A percentile compares a stretch with the other conserved stretches of the same genome.
These are phyloP conservation scores for Rhizophagus sp. DNA, from an alignment of 192 early-diverging fungal genomes.

Conservation along the genomic window DNA sequence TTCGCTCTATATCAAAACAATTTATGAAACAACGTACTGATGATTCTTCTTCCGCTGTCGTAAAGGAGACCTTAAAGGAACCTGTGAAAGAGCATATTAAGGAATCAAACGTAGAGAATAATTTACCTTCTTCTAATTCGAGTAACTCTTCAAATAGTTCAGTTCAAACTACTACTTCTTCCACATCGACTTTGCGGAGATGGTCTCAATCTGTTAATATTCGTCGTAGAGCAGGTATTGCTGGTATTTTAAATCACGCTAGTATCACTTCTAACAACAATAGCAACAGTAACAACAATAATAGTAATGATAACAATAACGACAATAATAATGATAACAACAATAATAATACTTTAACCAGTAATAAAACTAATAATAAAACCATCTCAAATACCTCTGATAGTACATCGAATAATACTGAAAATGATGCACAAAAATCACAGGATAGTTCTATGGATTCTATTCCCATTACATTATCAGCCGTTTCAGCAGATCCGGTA, in stretches of 20 bases:
- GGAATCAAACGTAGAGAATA: neutral
- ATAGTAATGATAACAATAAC: neutral
- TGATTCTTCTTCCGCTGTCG: neutral
- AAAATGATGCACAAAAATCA: neutral
- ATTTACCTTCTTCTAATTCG: neutral
- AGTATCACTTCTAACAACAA: neutral
- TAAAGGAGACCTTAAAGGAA: neutral
- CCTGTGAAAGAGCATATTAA: neutral
- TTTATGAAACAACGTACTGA: neutral
- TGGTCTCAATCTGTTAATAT: constrained; percentile 5
- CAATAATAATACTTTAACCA: neutral
- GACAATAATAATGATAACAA: neutral
- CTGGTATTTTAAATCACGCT: neutral
- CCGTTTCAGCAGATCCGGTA: neutral
- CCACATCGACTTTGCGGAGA: neutral
- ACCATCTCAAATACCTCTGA: neutral
- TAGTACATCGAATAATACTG: too few species aligned
- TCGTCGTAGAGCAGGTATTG: neutral
- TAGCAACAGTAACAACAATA: neutral
- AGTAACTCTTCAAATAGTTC: neutral
- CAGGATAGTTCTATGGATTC: neutral
- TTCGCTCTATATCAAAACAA: constrained; percentile 1
- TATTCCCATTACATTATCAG: neutral
- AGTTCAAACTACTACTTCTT: neutral
- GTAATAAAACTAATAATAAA: neutral